Conservation (phyloP, 2,329 filamentous ascomycete genomes). For the Chaetomiaceae sp. region DNA sequence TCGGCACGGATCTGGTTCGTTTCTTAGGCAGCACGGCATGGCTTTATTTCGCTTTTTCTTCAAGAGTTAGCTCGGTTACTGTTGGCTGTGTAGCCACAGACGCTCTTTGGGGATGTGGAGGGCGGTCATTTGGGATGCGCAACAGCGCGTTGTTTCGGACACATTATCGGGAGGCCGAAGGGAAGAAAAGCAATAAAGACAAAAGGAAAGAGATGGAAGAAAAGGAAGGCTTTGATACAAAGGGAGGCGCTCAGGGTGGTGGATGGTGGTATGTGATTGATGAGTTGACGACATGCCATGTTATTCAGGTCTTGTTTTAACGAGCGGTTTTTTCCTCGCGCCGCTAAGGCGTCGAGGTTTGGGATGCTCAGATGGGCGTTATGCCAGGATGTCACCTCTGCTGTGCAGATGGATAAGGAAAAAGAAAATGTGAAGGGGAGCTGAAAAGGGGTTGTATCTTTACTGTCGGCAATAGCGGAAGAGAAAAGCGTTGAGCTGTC, state of each 20-base stretch:
- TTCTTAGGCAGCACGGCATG: no score
- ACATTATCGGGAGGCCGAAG: not conserved
- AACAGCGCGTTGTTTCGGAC: not conserved
- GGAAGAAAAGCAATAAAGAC: not conserved
- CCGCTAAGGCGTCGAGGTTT: not conserved
- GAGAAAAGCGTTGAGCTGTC: not conserved
- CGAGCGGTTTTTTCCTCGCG: not conserved
- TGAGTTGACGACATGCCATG: conserved; percentile 1
- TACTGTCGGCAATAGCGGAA: not conserved
- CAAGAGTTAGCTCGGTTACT: not conserved
- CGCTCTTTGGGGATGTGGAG: not conserved
- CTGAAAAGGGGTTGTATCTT: not conserved
- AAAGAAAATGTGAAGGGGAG: not conserved
- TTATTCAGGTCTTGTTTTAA: not conserved
- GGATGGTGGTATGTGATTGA: not conserved
- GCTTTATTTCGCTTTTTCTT: not conserved
- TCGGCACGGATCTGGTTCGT: no score
- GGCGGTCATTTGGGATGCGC: not conserved
- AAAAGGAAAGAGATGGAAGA: not conserved
- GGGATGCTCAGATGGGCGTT: not conserved
- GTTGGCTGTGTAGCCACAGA: not conserved
- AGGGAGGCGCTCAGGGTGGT: no score
- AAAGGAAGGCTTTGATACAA: no score
- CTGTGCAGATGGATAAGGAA: not conserved
- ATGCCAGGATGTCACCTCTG: not conserved